A percentile compares a stretch with the other conserved stretches of the same genome.
Conservation (phyloP, 768 basidiomycete genomes). For the Kwoniella bestiolae region DNA sequence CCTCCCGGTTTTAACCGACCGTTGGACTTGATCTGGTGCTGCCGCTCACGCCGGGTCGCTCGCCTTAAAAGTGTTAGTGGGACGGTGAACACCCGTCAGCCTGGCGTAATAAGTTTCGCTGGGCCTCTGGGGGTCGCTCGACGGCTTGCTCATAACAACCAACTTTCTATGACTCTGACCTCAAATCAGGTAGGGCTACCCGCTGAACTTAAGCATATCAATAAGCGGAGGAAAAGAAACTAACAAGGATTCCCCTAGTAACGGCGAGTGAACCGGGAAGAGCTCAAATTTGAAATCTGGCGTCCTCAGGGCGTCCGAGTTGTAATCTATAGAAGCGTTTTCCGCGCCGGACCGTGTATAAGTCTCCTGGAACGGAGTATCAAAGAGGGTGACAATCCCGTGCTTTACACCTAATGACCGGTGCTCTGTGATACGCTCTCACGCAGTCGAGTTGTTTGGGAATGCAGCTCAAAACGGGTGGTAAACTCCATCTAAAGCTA, state of each 20-base stretch:
- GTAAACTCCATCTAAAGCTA: conserved; percentile 85
- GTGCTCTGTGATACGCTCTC: conserved; percentile 73
- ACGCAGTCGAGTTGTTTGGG: conserved; percentile 82
- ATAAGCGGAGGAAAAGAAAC: conserved; percentile 90
- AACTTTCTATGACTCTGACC: conserved; percentile 61
- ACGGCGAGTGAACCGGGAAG: conserved; percentile 83
- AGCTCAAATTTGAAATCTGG: conserved; percentile 84
- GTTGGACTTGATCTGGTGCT: conserved; percentile 52
- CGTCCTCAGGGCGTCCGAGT: conserved; percentile 67
- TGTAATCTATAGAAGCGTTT: conserved; percentile 79
- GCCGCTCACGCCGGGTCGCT: conserved; percentile 31
- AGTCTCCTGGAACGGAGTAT: conserved; percentile 79
- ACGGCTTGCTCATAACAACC: conserved; percentile 62
- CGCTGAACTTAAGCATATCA: conserved; percentile 87
- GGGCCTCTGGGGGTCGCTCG: conserved; percentile 35
- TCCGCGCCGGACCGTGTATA: conserved; percentile 73
- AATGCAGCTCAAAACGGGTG: conserved; percentile 83
- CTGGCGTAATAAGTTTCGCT: conserved; percentile 63
- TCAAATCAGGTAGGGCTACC: conserved; percentile 83
- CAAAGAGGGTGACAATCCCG: conserved; percentile 62
- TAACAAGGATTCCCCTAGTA: conserved; percentile 88
- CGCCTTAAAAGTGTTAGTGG: conserved; percentile 31
- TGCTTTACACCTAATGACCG: conserved; percentile 68
- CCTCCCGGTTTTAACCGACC: conserved; percentile 30
- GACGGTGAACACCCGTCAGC: conserved; percentile 31